phyloP scores from a whole-genome alignment of 2,329 filamentous ascomycete species.

The Gaeumannomyces sp. region DNA sequence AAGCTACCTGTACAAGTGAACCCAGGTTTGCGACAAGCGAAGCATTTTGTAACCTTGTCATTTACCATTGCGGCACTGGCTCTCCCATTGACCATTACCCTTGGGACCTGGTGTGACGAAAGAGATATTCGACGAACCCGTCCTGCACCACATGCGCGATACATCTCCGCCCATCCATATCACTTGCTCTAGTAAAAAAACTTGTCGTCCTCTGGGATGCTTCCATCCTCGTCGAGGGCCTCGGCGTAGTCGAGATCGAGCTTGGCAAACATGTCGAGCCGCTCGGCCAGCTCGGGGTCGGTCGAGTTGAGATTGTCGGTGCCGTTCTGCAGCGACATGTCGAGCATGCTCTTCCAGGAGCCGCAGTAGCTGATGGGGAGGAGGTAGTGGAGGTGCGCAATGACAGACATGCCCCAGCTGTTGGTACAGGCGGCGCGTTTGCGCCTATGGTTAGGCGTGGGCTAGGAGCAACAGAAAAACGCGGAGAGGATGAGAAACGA shows the following conservation, averaged over 20 bases:
- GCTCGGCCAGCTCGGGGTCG: constrained; percentile 30
- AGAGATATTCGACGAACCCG: no score
- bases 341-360: constrained; percentile 19
- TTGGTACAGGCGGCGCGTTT: neutral
- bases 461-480: neutral
- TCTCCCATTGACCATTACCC: no score
- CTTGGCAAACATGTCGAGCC: constrained; percentile 6
- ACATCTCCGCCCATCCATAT: no score
- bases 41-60: no score
- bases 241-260: constrained; percentile 10
- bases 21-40: no score
- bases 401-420: constrained; percentile 14
- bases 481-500: no score
- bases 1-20: no score
- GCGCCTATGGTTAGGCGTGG: neutral
- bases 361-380: constrained; percentile 34
- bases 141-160: no score
- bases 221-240: neutral
- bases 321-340: constrained; percentile 20
- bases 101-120: no score
- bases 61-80: no score
- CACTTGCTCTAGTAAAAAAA: neutral
- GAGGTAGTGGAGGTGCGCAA: constrained; percentile 46
- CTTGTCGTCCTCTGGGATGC: neutral
- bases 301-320: constrained; percentile 15